Conservation (phyloP, 495 filamentous ascomycete species). For the Penicillium flavigenum region DNA sequence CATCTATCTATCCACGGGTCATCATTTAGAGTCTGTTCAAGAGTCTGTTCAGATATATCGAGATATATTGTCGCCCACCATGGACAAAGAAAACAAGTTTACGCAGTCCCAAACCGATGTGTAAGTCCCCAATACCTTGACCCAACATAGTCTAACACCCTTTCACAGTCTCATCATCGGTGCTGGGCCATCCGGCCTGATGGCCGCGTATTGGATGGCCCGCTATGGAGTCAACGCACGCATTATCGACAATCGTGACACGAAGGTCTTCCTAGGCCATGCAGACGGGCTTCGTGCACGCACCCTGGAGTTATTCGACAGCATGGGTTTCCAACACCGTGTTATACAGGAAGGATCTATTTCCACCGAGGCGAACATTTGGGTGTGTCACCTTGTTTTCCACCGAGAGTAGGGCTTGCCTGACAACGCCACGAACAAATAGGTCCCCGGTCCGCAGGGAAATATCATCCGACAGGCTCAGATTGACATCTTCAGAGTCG, state of each 20-base stretch:
- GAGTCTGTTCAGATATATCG: neutral
- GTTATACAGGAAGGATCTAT: slow-evolving; percentile 60
- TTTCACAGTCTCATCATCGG: slow-evolving; percentile 53
- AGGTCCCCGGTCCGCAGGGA: slow-evolving; percentile 44
- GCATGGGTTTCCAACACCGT: slow-evolving; percentile 61
- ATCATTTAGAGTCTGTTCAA: neutral
- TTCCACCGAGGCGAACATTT: slow-evolving; percentile 43
- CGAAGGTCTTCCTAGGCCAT: slow-evolving; percentile 56
- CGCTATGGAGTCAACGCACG: slow-evolving; percentile 57
- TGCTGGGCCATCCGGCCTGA: slow-evolving; percentile 66
- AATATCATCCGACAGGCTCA: slow-evolving; percentile 48
- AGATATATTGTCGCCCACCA: neutral
- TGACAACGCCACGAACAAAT: slow-evolving; percentile 4
- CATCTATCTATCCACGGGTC: neutral
- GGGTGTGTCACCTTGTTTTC: slow-evolving; percentile 25
- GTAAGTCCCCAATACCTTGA: slow-evolving; percentile 2
- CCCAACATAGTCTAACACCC: neutral
- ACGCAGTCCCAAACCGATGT: slow-evolving; percentile 20
- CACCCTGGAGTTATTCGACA: slow-evolving; percentile 66
- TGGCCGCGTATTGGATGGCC: slow-evolving; percentile 63
- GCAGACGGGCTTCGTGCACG: slow-evolving; percentile 60
- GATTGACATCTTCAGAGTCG: slow-evolving; percentile 52
- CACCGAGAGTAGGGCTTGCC: neutral
- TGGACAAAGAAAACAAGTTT: slow-evolving; percentile 6
- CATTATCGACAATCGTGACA: slow-evolving; percentile 60